A percentile compares a stretch with the other conserved stretches of the same genome.
Conservation (phyloP, 2,329 filamentous ascomycete genomes). For the Spiromastix sp. region DNA sequence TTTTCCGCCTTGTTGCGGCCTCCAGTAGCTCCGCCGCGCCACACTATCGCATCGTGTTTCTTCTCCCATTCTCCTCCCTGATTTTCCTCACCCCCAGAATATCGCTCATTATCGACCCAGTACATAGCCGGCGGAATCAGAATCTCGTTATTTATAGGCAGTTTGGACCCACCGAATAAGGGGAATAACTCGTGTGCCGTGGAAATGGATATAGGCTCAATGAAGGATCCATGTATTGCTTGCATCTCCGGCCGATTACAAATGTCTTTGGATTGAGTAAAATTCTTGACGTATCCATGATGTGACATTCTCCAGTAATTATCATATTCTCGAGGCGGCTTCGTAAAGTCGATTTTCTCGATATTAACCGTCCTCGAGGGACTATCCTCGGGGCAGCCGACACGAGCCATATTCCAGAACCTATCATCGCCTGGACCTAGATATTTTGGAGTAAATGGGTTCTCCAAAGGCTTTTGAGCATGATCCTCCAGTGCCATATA, state of each 20-base stretch:
- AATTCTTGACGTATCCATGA: constrained; percentile 39
- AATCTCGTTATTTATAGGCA: constrained; percentile 43
- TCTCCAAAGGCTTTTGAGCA: background rate
- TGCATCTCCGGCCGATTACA: constrained; percentile 38
- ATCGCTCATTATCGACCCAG: constrained; percentile 35
- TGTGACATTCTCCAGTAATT: constrained; percentile 26
- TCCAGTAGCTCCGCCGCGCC: constrained; percentile 40
- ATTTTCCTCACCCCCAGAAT: constrained; percentile 29
- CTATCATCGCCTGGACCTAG: constrained; percentile 10
- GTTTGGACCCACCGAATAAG: constrained; percentile 41
- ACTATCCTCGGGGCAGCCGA: constrained; percentile 25
- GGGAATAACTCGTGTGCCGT: constrained; percentile 37
- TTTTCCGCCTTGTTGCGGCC: constrained; percentile 41
- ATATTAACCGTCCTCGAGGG: constrained; percentile 12
- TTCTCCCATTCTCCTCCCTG: constrained; percentile 31
- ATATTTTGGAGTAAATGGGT: constrained; percentile 8
- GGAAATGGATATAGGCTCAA: constrained; percentile 37
- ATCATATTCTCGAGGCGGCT: constrained; percentile 14
- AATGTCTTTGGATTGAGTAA: constrained; percentile 33
- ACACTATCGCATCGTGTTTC: constrained; percentile 33
- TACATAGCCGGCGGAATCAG: constrained; percentile 41
- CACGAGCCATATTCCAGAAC: constrained; percentile 34
- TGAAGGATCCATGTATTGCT: constrained; percentile 38
- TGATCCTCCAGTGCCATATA: constrained; percentile 10
- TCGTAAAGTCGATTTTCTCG: constrained; percentile 26